These are phyloP conservation scores for Lactarius pseudohatsudake DNA, from an alignment of 768 basidiomycete genomes.

Conservation along the genomic window DNA sequence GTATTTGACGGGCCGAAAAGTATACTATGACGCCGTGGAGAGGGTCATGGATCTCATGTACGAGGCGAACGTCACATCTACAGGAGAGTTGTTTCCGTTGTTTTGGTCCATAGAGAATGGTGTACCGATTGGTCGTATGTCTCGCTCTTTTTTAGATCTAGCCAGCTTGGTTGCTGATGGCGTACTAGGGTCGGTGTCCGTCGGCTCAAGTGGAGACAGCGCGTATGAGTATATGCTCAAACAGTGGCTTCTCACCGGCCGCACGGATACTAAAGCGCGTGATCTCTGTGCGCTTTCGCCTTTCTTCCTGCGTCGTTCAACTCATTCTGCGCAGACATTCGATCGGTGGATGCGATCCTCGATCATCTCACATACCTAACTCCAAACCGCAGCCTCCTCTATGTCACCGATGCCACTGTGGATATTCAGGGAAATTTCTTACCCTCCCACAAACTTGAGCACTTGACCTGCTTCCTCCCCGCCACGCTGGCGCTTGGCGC, in stretches of 20 bases:
- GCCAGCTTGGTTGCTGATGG: slow-evolving; percentile 31
- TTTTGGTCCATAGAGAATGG: slow-evolving; percentile 51
- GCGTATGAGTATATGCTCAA: slow-evolving; percentile 80
- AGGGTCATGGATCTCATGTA: slow-evolving; percentile 50
- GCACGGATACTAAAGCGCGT: slow-evolving; percentile 58
- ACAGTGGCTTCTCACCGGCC: slow-evolving; percentile 65
- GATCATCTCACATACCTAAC: slow-evolving; percentile 65
- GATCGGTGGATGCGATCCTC: slow-evolving; percentile 58
- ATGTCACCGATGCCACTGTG: slow-evolving; percentile 58
- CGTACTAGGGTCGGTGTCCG: slow-evolving; percentile 42
- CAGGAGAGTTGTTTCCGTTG: slow-evolving; percentile 59
- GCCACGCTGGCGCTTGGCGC: slow-evolving; percentile 74
- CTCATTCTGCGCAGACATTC: slow-evolving; percentile 47
- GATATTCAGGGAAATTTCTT: slow-evolving; percentile 1
- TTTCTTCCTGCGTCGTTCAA: not conserved
- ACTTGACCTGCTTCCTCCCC: slow-evolving; percentile 79
- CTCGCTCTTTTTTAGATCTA: not conserved
- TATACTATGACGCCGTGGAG: slow-evolving; percentile 57
- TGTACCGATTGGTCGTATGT: slow-evolving; percentile 46
- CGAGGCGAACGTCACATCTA: slow-evolving; percentile 41
- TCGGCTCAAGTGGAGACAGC: slow-evolving; percentile 71
- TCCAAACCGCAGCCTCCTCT: slow-evolving; percentile 63
- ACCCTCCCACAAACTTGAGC: slow-evolving; percentile 60
- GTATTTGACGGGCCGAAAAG: slow-evolving; percentile 69
- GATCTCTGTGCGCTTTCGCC: slow-evolving; percentile 58